Base-by-base conservation (phyloP, 208 protist genomes). In the Crithidia mellificae region DNA sequence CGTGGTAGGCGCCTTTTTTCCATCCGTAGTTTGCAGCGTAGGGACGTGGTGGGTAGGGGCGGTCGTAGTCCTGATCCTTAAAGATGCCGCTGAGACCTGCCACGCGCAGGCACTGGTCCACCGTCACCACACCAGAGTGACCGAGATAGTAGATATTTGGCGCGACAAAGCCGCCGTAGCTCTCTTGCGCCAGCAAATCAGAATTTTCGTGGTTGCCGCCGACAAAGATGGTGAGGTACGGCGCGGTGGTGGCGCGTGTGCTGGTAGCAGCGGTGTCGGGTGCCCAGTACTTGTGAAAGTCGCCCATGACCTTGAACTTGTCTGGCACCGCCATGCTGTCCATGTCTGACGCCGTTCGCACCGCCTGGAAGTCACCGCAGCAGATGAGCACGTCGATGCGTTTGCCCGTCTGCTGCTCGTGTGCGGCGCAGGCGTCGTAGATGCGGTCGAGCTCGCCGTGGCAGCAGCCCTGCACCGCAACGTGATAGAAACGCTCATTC, bases 111-210 rank as follows among this genome's bases (percentile, higher is more conserved):
- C 68, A 53, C 22, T 83, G 87, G 62, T 91, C 84, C 41, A 98
- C 95, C 11, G 79, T 75, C 5, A 99, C 76, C 7, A 98, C 94
- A 27, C 96, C 93, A 4, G 91, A 90, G 67, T 96, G 83, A 2
- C 98, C 98, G 24, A 99, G 68, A 72, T 97, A 99, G 81, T 98
- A 99, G 59, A 99, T 99, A 74, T 99, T 99, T 1, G 92, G 95
- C 2, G 97, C 96, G 17, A 99, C 84, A 85, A 96, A 99, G 20
- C 98, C 98, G 15, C 98, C 98, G 73, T 98, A 95, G 66, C 80
- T 94, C 56, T 98, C 80, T 61, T 98, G 93, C 43, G 87, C 91
- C 15, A 99, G 81, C 83, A 98, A 85, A 62, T 98, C 97, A 2
- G 90, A 97, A 12, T 96, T 96, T 76, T 99, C 98, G 79, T 99